Conservation (phyloP, 345 rosid species). For the Psidium guajava region DNA sequence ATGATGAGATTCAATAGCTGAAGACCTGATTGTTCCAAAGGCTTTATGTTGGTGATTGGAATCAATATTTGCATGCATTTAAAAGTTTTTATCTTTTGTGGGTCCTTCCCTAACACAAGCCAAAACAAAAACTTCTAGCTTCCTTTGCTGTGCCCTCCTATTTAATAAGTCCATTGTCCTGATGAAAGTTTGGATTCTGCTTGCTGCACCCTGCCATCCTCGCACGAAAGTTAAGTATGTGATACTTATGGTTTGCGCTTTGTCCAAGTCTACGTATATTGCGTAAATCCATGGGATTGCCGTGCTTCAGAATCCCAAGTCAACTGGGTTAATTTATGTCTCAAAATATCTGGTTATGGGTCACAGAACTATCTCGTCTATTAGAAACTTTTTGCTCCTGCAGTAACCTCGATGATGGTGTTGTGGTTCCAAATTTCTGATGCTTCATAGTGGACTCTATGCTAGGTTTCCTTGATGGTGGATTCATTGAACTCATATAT, state of each 20-base stretch:
- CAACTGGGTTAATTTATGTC: background rate
- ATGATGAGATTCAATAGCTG: background rate
- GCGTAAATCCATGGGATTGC: background rate
- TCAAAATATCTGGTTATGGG: background rate
- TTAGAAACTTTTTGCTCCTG: background rate
- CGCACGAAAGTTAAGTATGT: background rate
- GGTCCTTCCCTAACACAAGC: background rate
- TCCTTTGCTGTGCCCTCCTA: background rate
- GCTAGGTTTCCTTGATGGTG: constrained; percentile 65
- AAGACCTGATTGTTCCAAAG: background rate
- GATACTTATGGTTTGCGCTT: background rate
- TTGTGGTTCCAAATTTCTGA: background rate
- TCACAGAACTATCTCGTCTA: background rate
- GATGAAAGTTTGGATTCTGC: background rate
- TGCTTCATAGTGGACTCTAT: background rate
- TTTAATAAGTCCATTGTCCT: background rate
- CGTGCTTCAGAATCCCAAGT: background rate
- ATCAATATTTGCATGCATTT: background rate
- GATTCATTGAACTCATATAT: constrained; percentile 85
- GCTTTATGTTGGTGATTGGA: background rate
- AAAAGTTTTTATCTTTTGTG: background rate
- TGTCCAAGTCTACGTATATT: background rate
- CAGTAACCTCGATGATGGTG: background rate
- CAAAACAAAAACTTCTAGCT: background rate
- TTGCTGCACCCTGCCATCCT: background rate